Conservation (phyloP, 106 monocot species). For the Vanilla planifolia region DNA sequence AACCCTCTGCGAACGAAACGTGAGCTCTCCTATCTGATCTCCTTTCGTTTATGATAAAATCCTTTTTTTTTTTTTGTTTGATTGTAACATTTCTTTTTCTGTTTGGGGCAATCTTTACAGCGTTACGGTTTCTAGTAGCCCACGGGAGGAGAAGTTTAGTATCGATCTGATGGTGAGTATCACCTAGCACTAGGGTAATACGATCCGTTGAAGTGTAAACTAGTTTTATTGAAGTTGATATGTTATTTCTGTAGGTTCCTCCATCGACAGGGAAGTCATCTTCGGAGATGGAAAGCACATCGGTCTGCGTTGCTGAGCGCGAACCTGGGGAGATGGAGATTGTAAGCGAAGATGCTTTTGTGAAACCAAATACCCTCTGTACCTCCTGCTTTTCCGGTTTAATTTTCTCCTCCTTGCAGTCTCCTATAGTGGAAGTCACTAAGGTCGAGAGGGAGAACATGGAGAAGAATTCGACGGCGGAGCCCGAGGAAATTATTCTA, state of each 20-base stretch:
- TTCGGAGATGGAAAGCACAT: slow-evolving; percentile 43
- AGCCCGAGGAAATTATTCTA: slow-evolving; percentile 5
- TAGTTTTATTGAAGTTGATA: not conserved
- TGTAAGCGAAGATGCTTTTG: slow-evolving; percentile 30
- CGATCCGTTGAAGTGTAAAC: slow-evolving; percentile 4
- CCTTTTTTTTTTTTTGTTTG: not conserved
- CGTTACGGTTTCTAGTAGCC: slow-evolving; percentile 22
- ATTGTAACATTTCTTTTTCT: not conserved
- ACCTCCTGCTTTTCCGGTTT: slow-evolving; percentile 1
- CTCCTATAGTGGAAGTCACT: slow-evolving; percentile 10
- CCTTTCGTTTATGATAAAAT: not conserved
- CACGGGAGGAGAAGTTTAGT: slow-evolving; percentile 52
- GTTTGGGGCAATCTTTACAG: slow-evolving; percentile 25
- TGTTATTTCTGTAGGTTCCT: slow-evolving; percentile 43
- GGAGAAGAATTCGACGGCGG: slow-evolving; percentile 23
- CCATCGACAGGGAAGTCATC: slow-evolving; percentile 75
- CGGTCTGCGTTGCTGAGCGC: slow-evolving; percentile 19
- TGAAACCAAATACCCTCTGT: not conserved
- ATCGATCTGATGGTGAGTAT: slow-evolving; percentile 89
- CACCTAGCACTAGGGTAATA: not conserved
- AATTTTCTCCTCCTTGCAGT: slow-evolving; percentile 14
- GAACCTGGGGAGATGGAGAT: slow-evolving; percentile 36
- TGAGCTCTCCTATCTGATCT: slow-evolving; percentile 24
- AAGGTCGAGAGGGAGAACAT: slow-evolving; percentile 27
- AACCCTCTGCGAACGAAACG: slow-evolving; percentile 31